Evolutionary conservation across 2,329 filamentous ascomycete species (phyloP).

Genomic region (Pseudogymnoascus sp.): DNA sequence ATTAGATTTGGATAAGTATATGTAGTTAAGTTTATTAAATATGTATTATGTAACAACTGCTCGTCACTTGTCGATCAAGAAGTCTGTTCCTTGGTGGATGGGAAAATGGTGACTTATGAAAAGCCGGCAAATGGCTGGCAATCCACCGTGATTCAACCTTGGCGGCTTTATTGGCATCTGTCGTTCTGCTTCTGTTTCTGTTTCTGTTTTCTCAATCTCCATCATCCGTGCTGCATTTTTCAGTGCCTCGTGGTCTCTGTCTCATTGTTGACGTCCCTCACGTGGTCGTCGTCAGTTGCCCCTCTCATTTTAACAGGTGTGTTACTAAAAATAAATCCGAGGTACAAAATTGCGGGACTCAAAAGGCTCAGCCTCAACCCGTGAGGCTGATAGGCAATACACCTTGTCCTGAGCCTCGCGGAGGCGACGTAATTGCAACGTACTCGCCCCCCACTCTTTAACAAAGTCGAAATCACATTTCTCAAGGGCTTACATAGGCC

Average conservation of each 20-base stretch:
- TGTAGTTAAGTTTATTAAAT: slow-evolving; percentile 1
- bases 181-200: too few relatives aligned
- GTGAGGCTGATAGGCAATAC: slow-evolving; percentile 1
- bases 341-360: neutral
- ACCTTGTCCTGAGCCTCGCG: neutral
- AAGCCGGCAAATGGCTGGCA: neutral
- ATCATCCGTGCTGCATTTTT: too few relatives aligned
- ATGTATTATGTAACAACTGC: slow-evolving; percentile 1
- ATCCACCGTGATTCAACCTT: neutral
- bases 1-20: neutral
- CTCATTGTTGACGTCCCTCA: neutral
- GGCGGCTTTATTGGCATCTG: too few relatives aligned
- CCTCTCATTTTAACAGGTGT: neutral
- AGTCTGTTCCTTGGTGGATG: neutral
- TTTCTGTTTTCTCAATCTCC: neutral
- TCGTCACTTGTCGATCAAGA: neutral
- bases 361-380: neutral
- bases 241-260: neutral
- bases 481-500: neutral
- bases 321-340: slow-evolving; percentile 3
- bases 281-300: neutral
- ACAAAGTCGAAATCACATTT: neutral
- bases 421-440: slow-evolving; percentile 8
- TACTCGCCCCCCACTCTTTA: neutral
- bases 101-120: neutral